Percentiles rank a stretch among this genome's conserved stretches.
Conservation (phyloP, 2,329 filamentous ascomycete species). For the Neurospora sp. region DNA sequence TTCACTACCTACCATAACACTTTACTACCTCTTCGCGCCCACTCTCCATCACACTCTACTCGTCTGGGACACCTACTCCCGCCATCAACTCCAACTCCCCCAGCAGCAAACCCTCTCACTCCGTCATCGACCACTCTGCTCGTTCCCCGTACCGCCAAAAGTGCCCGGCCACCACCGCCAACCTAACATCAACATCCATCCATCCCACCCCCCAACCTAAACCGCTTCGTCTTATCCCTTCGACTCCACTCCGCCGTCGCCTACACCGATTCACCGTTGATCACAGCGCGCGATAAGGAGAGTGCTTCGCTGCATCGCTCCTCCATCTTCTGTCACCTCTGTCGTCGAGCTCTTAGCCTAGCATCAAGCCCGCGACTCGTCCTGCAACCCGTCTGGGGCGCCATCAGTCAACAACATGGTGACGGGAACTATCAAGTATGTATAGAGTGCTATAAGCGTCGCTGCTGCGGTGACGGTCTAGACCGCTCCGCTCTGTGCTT, state of each 20-base stretch:
- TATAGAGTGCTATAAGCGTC: not conserved
- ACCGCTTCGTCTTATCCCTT: constrained; percentile 11
- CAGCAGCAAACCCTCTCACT: not conserved
- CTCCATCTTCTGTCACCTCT: constrained; percentile 9
- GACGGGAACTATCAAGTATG: constrained; percentile 57
- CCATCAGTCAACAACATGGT: constrained; percentile 39
- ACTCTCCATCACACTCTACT: not conserved
- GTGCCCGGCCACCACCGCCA: not conserved
- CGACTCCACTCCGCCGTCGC: constrained; percentile 17
- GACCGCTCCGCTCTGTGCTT: not conserved
- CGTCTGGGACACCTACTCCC: not conserved
- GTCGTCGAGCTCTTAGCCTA: constrained; percentile 9
- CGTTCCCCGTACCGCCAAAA: not conserved
- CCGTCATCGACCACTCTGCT: not conserved
- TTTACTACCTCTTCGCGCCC: not conserved
- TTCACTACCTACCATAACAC: not conserved
- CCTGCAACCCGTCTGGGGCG: constrained; percentile 30
- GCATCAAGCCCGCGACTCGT: constrained; percentile 11
- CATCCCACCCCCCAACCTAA: not conserved
- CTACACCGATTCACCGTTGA: constrained; percentile 15
- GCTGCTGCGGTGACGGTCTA: not conserved
- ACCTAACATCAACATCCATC: not conserved
- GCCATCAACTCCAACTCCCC: not conserved
- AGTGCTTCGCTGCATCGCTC: constrained; percentile 12
- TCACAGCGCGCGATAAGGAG: constrained; percentile 17